Percentiles rank a stretch among this genome's conserved stretches.
Conservation (phyloP, 2,329 filamentous ascomycete species). For the Trichoderma brevicompactum region DNA sequence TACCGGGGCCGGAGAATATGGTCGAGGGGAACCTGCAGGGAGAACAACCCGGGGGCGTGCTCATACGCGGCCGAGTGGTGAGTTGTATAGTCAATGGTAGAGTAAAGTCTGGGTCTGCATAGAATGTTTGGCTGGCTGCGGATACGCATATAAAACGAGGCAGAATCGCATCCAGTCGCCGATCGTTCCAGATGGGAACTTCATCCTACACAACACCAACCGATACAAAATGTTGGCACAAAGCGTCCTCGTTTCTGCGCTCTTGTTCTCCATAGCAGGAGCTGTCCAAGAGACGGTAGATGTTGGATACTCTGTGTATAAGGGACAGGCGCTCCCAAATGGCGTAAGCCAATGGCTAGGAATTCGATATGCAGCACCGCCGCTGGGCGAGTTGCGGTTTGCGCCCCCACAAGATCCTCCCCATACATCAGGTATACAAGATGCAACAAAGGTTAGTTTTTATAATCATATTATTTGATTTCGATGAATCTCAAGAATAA, state of each 20-base stretch:
- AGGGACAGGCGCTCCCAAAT: conserved; percentile 57
- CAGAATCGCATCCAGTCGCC: not conserved
- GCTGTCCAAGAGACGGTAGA: conserved; percentile 52
- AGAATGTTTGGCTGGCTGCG: not conserved
- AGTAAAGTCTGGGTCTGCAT: not conserved
- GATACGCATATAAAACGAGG: conserved; percentile 7
- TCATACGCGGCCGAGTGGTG: not conserved
- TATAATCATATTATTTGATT: not conserved
- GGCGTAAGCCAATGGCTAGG: conserved; percentile 74
- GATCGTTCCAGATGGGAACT: not conserved
- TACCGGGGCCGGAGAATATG: not conserved
- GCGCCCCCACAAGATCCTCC: conserved; percentile 67
- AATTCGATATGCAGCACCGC: conserved; percentile 73
- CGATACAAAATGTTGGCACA: not conserved
- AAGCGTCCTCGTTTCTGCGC: conserved; percentile 5
- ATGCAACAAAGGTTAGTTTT: conserved; percentile 57
- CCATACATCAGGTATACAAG: conserved; percentile 48
- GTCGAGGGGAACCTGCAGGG: conserved; percentile 37
- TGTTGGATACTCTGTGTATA: conserved; percentile 69
- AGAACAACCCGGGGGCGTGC: not conserved
- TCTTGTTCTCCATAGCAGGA: conserved; percentile 26
- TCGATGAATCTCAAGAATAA: not conserved
- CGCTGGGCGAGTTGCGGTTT: conserved; percentile 68
- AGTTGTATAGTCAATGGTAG: not conserved
- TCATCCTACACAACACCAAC: not conserved